Conservation (phyloP, 78 protist genomes). For the Abeoforma whisleri region DNA sequence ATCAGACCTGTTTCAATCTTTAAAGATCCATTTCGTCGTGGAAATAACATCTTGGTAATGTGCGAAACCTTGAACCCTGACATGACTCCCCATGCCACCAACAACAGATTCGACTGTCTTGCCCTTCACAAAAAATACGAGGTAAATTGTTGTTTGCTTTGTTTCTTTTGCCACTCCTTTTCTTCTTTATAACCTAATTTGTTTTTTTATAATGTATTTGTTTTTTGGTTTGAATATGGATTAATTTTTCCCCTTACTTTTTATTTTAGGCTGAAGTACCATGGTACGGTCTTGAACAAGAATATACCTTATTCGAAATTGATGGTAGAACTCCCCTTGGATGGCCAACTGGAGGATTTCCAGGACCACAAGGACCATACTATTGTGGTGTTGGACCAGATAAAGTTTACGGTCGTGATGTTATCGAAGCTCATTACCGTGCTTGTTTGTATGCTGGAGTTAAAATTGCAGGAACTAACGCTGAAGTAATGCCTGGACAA, state of each 20-base stretch:
- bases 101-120: slow-evolving; percentile 28
- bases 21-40: slow-evolving; percentile 69
- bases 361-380: slow-evolving; percentile 83
- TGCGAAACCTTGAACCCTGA: slow-evolving; percentile 52
- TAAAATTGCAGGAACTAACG: slow-evolving; percentile 69
- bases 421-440: slow-evolving; percentile 67
- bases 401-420: slow-evolving; percentile 59
- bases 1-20: slow-evolving; percentile 62
- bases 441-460: slow-evolving; percentile 73
- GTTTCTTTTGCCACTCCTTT: too few relatives aligned
- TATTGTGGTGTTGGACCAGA: slow-evolving; percentile 74
- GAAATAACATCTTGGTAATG: slow-evolving; percentile 60
- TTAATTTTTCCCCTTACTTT: too few relatives aligned
- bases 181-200: too few relatives aligned
- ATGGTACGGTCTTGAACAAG: slow-evolving; percentile 86
- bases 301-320: slow-evolving; percentile 54
- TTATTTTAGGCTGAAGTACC: slow-evolving; percentile 14
- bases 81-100: slow-evolving; percentile 49
- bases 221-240: too few relatives aligned
- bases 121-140: slow-evolving; percentile 1
- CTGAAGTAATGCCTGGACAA: slow-evolving; percentile 81
- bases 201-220: too few relatives aligned
- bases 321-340: slow-evolving; percentile 57
- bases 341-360: slow-evolving; percentile 70
- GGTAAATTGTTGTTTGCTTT: neutral